Evolutionary conservation across 768 basidiomycete species (phyloP), one percentile per base, ranked within the genome.

Genomic region (Suillus decipiens): DNA sequence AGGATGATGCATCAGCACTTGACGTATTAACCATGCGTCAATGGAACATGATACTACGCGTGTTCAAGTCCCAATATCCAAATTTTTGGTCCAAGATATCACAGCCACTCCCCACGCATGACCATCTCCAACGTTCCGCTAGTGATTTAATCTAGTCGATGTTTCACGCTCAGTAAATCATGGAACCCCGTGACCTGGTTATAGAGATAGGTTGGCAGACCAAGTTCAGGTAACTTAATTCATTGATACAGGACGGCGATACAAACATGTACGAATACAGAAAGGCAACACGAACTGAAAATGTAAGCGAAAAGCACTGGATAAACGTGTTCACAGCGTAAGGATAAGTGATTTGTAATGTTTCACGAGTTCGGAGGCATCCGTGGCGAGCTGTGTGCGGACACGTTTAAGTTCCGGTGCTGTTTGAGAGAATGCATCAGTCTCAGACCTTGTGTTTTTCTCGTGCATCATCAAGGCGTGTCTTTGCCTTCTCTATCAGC

Each of bases 1-100:
- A 97, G 95, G 97, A 99, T 74, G 92, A 98, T 75, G 94, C 89
- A 9, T 84, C 87, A 24, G 93, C 90, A 1, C 79, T 99, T 50
- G 90, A 98, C 70, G 77, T 92, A 51, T 84, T 90, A 9, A 96
- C 94, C 0, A 85, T 98, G 83, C 85, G 88, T 53, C 82, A 91
- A 28, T 99, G 97, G 97, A 92, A 92, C 71, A 78, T 96, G 36
- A 83, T 99, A 59, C 72, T 98, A 43, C 82, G 96, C 37, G 85
- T 97, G 1, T 95, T 98, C 72, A 84, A 94, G 69, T 82, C 90
- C 1, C 97, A 98, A 77, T 99, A 99, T 75, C 82, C 99, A 2
- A 84, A 89, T 61, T 74, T 93, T 54, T 80, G 75, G 12, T 88
- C 91, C 0, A 75, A 81, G 31, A 73, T 80, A 57, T 76, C 75